Evolutionary conservation across 2,329 filamentous ascomycete species (phyloP).

Genomic region (Ramularia endophylla): DNA sequence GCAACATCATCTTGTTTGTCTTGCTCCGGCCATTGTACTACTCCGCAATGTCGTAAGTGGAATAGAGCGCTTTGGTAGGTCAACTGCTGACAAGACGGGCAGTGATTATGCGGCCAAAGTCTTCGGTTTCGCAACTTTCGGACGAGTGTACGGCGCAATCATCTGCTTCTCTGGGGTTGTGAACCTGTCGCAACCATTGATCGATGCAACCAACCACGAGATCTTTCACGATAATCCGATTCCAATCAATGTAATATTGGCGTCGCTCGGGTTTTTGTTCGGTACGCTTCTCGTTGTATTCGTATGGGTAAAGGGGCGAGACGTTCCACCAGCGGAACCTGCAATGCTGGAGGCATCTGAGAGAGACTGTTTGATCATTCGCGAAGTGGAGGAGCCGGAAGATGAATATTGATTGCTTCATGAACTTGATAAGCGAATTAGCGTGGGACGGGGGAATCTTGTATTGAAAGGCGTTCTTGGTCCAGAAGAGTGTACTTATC

Average conservation of each 20-base stretch:
- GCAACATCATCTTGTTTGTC: conserved; percentile 71
- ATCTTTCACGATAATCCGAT: conserved; percentile 66
- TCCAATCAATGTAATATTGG: conserved; percentile 67
- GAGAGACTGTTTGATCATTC: conserved; percentile 10
- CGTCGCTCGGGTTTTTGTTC: conserved; percentile 56
- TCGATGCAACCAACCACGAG: conserved; percentile 71
- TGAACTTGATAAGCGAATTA: neutral
- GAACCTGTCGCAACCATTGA: conserved; percentile 74
- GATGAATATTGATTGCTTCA: conserved; percentile 20
- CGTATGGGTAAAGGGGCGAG: conserved; percentile 40
- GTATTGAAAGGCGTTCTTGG: no score
- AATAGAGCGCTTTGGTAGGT: no score
- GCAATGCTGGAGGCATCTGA: conserved; percentile 13
- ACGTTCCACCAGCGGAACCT: conserved; percentile 8
- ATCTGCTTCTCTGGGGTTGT: conserved; percentile 78
- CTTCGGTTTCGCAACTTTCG: conserved; percentile 90
- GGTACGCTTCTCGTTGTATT: conserved; percentile 63
- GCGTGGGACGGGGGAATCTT: no score
- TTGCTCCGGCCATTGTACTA: conserved; percentile 86
- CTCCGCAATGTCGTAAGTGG: conserved; percentile 61
- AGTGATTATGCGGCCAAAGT: conserved; percentile 81
- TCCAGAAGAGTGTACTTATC: no score
- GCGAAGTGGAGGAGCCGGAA: conserved; percentile 24
- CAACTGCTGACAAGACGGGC: neutral
- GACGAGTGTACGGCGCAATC: conserved; percentile 82